Evolutionary conservation across 1,284 basidiomycete species (phyloP).

Genomic region (Laetiporus sulphureus): DNA sequence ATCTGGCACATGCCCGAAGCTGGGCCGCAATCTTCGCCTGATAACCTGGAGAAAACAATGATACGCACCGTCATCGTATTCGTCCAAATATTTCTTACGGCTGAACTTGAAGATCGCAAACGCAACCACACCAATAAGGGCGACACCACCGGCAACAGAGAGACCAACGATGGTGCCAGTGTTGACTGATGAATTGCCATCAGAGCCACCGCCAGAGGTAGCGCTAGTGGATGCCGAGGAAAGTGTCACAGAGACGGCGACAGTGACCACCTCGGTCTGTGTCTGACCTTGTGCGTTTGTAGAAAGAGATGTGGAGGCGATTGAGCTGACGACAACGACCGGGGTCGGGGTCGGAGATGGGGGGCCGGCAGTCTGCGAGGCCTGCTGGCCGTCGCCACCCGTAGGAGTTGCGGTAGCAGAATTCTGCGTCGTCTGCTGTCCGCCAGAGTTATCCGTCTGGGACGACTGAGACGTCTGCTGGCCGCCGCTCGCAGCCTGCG

Average conservation of each 20-base stretch:
- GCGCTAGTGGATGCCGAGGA: not conserved
- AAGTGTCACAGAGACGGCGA: not conserved
- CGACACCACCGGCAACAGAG: slow-evolving; percentile 71
- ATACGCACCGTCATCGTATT: slow-evolving; percentile 71
- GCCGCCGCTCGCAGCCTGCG: not conserved
- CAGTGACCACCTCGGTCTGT: not conserved
- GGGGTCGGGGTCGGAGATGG: not conserved
- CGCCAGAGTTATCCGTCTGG: not conserved
- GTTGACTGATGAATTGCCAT: slow-evolving; percentile 30
- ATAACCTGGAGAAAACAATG: too few species aligned
- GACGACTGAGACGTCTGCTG: not conserved
- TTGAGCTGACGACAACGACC: not conserved
- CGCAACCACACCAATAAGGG: slow-evolving; percentile 55
- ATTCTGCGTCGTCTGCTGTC: not conserved
- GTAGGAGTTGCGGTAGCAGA: not conserved
- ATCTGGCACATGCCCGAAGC: too few species aligned
- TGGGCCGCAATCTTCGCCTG: too few species aligned
- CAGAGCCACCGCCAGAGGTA: not conserved
- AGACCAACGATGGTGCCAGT: slow-evolving; percentile 72
- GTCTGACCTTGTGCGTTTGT: slow-evolving; percentile 3
- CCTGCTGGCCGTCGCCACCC: too few species aligned
- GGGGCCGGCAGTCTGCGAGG: not conserved
- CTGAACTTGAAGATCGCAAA: slow-evolving; percentile 83
- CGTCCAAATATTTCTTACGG: slow-evolving; percentile 57
- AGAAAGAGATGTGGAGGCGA: slow-evolving; percentile 3